Conservation (phyloP, 139 green algal species). For the Penium margaritaceum region DNA sequence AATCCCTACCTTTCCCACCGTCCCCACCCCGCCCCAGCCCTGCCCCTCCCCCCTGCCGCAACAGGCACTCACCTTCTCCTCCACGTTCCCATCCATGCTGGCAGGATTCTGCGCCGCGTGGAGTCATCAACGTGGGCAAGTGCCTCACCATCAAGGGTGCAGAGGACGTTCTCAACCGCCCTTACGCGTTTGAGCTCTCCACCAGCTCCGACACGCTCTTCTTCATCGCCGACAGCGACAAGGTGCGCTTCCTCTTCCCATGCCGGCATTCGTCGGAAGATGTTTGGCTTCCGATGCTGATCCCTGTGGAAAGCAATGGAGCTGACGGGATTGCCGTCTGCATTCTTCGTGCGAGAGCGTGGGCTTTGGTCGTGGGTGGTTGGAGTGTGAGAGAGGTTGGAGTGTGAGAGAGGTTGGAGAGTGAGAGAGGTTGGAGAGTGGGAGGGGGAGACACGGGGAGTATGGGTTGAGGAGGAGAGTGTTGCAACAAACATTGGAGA, state of each 20-base stretch:
- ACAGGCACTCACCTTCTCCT: background rate
- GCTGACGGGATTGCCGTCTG: background rate
- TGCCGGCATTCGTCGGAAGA: background rate
- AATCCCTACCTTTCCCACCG: too few relatives aligned
- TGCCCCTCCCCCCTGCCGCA: too few relatives aligned
- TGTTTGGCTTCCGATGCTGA: background rate
- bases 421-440: too few relatives aligned
- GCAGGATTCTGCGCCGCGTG: slow-evolving; percentile 68
- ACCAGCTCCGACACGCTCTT: slow-evolving; percentile 73
- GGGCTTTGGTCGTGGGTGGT: too few relatives aligned
- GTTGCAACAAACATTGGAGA: too few relatives aligned
- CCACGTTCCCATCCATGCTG: background rate
- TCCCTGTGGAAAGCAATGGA: background rate
- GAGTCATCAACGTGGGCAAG: slow-evolving; percentile 82
- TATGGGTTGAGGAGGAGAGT: too few relatives aligned
- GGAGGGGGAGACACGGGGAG: too few relatives aligned
- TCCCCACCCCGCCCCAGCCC: too few relatives aligned
- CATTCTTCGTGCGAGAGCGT: background rate
- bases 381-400: too few relatives aligned
- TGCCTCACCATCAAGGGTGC: slow-evolving; percentile 95
- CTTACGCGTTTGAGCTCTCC: slow-evolving; percentile 90
- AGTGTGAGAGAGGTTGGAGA: too few relatives aligned
- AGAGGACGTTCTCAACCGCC: slow-evolving; percentile 89
- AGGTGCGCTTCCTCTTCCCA: slow-evolving; percentile 45
- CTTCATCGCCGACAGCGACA: slow-evolving; percentile 85